These are phyloP conservation scores for Chimonanthus praecox DNA, from an alignment of 164 flowering plant genomes.

Conservation along the genomic window DNA sequence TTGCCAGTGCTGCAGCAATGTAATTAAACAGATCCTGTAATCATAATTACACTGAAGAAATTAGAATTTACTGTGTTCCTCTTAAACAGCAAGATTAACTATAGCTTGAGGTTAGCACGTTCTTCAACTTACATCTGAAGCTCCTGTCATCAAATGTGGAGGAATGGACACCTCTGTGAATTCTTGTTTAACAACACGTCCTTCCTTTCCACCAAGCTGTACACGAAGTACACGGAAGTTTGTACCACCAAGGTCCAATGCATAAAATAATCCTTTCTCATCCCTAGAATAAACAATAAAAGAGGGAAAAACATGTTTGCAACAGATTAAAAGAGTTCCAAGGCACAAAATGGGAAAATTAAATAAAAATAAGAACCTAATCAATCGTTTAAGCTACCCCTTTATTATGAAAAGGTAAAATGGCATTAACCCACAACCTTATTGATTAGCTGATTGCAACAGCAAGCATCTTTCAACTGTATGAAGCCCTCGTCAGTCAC, in stretches of 20 bases:
- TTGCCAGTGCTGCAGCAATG: conserved; percentile 72
- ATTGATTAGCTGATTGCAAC: too few species aligned
- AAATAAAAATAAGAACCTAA: too few species aligned
- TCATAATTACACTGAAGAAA: background rate
- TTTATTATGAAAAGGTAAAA: too few species aligned
- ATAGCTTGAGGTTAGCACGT: background rate
- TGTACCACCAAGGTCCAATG: conserved; percentile 97
- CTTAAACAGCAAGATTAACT: background rate
- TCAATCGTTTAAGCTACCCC: too few species aligned
- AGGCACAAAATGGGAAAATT: background rate
- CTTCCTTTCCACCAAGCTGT: conserved; percentile 69
- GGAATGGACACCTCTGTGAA: conserved; percentile 88
- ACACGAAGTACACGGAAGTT: conserved; percentile 93
- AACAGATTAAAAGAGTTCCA: background rate
- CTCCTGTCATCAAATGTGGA: conserved; percentile 76
- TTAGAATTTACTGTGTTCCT: background rate
- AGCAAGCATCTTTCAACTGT: too few species aligned
- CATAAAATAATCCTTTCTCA: conserved; percentile 83
- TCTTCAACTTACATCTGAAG: conserved; percentile 56
- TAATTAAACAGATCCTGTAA: conserved; percentile 80
- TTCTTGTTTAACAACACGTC: conserved; percentile 59
- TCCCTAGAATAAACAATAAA: conserved; percentile 34
- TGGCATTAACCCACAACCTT: too few species aligned
- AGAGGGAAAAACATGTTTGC: background rate
- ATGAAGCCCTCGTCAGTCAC: too few species aligned